phyloP scores from a whole-genome alignment of 2,329 filamentous ascomycete genomes.

The Teratosphaeria destructans region DNA sequence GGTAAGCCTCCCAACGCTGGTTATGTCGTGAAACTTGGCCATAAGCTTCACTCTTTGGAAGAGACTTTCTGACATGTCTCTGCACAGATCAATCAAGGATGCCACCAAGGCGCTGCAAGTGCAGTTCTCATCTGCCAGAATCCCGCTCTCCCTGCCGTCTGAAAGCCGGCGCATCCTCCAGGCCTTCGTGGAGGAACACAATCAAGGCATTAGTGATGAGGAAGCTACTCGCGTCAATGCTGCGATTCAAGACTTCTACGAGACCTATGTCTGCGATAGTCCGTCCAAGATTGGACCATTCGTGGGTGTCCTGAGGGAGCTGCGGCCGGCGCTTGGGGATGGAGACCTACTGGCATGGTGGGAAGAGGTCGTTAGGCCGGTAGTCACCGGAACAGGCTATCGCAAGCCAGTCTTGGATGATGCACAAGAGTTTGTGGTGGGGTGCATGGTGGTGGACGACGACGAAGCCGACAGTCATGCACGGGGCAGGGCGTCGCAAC shows the following conservation, averaged over 20 bases:
- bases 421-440: constrained; percentile 53
- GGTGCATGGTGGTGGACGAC: constrained; percentile 53
- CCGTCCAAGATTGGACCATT: constrained; percentile 55
- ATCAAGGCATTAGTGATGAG: constrained; percentile 45
- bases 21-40: neutral
- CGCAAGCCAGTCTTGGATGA: constrained; percentile 56
- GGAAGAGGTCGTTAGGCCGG: constrained; percentile 49
- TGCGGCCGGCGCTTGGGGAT: constrained; percentile 55
- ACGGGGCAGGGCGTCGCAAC: constrained; percentile 32
- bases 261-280: constrained; percentile 50
- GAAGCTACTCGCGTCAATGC: constrained; percentile 59
- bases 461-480: constrained; percentile 35
- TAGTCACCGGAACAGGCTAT: constrained; percentile 46
- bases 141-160: constrained; percentile 51
- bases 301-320: constrained; percentile 52
- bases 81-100: constrained; percentile 31
- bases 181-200: constrained; percentile 56
- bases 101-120: constrained; percentile 36
- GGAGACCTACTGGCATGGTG: constrained; percentile 62
- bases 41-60: neutral
- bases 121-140: constrained; percentile 32
- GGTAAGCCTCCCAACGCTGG: neutral
- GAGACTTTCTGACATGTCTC: neutral
- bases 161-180: constrained; percentile 32
- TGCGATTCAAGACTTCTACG: constrained; percentile 57